Evolutionary conservation across 2,329 filamentous ascomycete genomes (phyloP), one percentile per base, ranked within the genome.

Genomic region (Hypoxylon sp.): DNA sequence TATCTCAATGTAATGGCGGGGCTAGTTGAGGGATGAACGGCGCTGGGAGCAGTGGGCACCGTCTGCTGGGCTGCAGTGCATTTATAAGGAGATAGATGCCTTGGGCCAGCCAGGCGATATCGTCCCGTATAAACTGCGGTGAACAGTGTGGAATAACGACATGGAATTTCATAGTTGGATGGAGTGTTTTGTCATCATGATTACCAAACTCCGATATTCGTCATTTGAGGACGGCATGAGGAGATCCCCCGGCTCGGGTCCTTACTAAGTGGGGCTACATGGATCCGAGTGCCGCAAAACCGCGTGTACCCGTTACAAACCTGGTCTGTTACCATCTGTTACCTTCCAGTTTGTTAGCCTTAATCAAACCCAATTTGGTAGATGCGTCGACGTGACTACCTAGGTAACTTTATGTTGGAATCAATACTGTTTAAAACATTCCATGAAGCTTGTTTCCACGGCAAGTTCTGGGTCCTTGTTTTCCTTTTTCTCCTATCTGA

Each of bases 211-310:
- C 68, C 63, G 70, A 64, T 50, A 50, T 62, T 72, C 73, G 72
- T 70, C 73, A 75, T 75, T 64, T 64, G 46, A 32, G 21, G 53
- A 61, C 51, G 64, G 67, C 21, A 75, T 75, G 74, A 75, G 71
- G 67, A 68, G 58, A 65, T 68, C 58, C 58, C 54, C 66, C 58
- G 67, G 62, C 54, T 66, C 58, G 67, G 67, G 29, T 2, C 19
- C 31, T 64, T 58, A 54, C 32, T 57, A 51, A 52, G 59, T 56
- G 57, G 50, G 47, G 50, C 31, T 59, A 6, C 13, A 35, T 67
- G 70, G 48, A 65, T 72, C 72, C 71, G 70, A 69, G 21, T 68
- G 59, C 67, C 67, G 67, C 37, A 56, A 55, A 55, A 31, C 64
- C 52, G 44, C 1, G 27, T 54, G 29, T 62, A 62, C 29, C 57